phyloP scores from a whole-genome alignment of 345 rosid genomes.

The Pseudoturritis turrita region DNA sequence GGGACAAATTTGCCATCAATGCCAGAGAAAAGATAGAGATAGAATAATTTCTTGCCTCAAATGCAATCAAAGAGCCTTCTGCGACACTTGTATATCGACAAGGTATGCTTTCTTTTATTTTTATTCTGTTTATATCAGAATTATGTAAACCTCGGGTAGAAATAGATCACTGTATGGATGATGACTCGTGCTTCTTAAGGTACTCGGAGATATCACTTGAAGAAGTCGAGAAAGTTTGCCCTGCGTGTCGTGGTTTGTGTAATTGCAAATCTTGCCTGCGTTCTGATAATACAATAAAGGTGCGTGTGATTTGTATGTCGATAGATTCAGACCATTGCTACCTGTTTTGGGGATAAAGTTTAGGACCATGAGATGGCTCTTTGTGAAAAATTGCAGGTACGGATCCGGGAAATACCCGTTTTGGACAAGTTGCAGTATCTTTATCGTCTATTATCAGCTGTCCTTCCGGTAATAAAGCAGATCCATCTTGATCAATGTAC shows the following conservation, averaged over 20 bases:
- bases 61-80: conserved; percentile 88
- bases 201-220: conserved; percentile 59
- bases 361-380: conserved; percentile 10
- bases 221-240: conserved; percentile 85
- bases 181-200: conserved; percentile 39
- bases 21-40: conserved; percentile 58
- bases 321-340: neutral
- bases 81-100: conserved; percentile 64
- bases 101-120: conserved; percentile 47
- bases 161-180: neutral
- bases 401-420: conserved; percentile 72
- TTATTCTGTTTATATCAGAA: neutral
- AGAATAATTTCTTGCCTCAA: conserved; percentile 67
- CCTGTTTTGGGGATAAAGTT: neutral
- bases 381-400: conserved; percentile 46
- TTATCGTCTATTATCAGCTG: conserved; percentile 67
- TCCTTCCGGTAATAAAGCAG: conserved; percentile 84
- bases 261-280: conserved; percentile 84
- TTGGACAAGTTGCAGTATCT: conserved; percentile 85
- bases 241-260: conserved; percentile 93
- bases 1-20: conserved; percentile 82
- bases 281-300: conserved; percentile 84
- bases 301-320: conserved; percentile 19
- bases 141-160: neutral
- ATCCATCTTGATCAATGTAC: conserved; percentile 79